Evolutionary conservation across 768 basidiomycete genomes (phyloP).

Genomic region (Pseudohyphozyma bogoriensis): DNA sequence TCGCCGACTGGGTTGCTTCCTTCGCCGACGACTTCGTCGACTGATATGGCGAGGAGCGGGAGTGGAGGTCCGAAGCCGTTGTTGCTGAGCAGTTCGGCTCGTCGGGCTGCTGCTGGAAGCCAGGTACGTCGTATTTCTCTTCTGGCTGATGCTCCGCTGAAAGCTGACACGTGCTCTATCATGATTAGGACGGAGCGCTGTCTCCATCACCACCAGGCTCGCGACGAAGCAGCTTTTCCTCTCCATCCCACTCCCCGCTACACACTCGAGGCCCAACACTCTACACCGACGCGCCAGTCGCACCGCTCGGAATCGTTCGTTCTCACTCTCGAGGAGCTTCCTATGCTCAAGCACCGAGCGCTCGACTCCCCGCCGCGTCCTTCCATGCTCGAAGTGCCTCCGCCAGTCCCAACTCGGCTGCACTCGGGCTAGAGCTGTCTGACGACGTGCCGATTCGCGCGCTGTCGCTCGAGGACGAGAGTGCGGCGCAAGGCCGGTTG

Average conservation of each 20-base stretch:
- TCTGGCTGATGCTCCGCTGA: too few relatives aligned
- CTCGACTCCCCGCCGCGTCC: neutral
- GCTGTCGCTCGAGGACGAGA: neutral
- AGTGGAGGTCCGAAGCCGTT: slow-evolving; percentile 21
- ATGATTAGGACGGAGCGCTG: too few relatives aligned
- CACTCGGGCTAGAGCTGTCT: neutral
- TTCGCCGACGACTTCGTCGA: neutral
- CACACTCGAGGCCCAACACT: slow-evolving; percentile 3
- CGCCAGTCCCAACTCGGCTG: neutral
- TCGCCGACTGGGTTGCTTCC: too few relatives aligned
- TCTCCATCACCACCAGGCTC: neutral
- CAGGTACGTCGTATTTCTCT: neutral
- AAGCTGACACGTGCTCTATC: too few relatives aligned
- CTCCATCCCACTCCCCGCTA: slow-evolving; percentile 11
- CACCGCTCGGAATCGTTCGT: slow-evolving; percentile 9
- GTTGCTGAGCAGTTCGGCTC: slow-evolving; percentile 8
- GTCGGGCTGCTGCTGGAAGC: slow-evolving; percentile 8
- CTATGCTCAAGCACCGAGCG: slow-evolving; percentile 4
- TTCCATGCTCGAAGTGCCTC: slow-evolving; percentile 16
- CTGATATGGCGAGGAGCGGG: neutral
- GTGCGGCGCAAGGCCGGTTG: neutral
- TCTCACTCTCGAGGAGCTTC: slow-evolving; percentile 9
- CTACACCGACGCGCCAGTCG: slow-evolving; percentile 11
- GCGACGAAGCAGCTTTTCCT: neutral
- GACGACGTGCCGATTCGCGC: slow-evolving; percentile 14